These are phyloP conservation scores for Rhodotorula sp. DNA, from an alignment of 1,284 basidiomycete genomes.

Conservation along the genomic window DNA sequence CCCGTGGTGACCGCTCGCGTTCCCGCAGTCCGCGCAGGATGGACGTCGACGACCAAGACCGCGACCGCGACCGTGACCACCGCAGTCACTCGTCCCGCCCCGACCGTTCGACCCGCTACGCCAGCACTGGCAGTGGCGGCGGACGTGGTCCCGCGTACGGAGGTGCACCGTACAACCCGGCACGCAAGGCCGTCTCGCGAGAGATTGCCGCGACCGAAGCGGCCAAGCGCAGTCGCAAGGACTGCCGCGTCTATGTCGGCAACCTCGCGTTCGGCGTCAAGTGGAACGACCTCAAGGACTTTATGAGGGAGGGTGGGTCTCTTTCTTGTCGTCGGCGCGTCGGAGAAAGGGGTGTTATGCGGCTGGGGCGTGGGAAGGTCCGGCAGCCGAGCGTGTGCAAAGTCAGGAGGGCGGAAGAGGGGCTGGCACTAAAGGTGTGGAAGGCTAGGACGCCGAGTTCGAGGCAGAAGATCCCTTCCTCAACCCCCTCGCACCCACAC, in stretches of 20 bases:
- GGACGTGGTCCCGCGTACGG: slow-evolving; percentile 1
- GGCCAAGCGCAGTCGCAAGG: slow-evolving; percentile 88
- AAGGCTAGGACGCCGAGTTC: background rate
- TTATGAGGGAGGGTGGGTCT: slow-evolving; percentile 97
- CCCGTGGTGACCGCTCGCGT: slow-evolving; percentile 1
- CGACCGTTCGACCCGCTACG: background rate
- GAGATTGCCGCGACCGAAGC: slow-evolving; percentile 47
- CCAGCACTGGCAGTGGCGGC: background rate
- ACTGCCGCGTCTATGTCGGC: slow-evolving; percentile 97
- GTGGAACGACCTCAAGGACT: slow-evolving; percentile 95
- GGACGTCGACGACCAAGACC: slow-evolving; percentile 16
- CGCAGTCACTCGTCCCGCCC: background rate
- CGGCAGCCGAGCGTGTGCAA: background rate
- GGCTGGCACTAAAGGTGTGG: slow-evolving; percentile 25
- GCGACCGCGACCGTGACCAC: slow-evolving; percentile 2
- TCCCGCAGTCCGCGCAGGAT: slow-evolving; percentile 4
- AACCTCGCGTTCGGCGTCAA: slow-evolving; percentile 97
- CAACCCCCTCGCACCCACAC: background rate
- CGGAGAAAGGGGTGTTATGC: slow-evolving; percentile 51
- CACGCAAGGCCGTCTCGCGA: slow-evolving; percentile 35
- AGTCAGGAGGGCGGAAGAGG: background rate
- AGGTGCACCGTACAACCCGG: slow-evolving; percentile 26
- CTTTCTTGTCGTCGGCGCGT: slow-evolving; percentile 51
- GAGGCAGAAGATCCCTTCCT: background rate
- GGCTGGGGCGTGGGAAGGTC: slow-evolving; percentile 45